Evolutionary conservation across 495 filamentous ascomycete species (phyloP).

Genomic region (Penicillium soppii): DNA sequence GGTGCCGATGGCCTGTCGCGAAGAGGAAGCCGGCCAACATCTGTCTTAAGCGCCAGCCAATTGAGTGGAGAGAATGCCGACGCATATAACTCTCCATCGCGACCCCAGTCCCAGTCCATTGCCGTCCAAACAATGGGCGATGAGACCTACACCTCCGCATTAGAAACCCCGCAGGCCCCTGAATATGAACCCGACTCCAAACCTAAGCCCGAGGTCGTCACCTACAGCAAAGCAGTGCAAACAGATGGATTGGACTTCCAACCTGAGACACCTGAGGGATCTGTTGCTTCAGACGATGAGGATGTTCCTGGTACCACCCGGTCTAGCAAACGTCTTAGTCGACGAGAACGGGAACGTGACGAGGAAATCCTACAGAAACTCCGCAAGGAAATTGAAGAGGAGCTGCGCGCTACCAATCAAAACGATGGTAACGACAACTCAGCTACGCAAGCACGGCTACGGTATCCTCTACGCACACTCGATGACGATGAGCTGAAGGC

Average conservation of each 20-base stretch:
- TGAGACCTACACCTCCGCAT: conserved; percentile 64
- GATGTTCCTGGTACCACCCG: conserved; percentile 48
- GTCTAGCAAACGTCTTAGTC: conserved; percentile 64
- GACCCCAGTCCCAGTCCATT: conserved; percentile 45
- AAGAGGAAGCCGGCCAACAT: conserved; percentile 78
- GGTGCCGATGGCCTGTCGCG: conserved; percentile 61
- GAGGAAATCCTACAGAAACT: conserved; percentile 86
- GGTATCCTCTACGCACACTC: conserved; percentile 79
- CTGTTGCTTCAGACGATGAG: conserved; percentile 68
- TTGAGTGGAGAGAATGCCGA: conserved; percentile 71
- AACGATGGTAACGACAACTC: conserved; percentile 49
- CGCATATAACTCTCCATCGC: conserved; percentile 30
- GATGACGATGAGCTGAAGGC: conserved; percentile 85
- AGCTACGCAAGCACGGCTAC: conserved; percentile 44
- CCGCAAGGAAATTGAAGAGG: conserved; percentile 87
- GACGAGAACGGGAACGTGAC: conserved; percentile 74
- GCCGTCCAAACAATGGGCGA: conserved; percentile 70
- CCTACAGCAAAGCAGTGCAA: conserved; percentile 95
- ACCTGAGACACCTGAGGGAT: conserved; percentile 49
- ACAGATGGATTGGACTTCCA: conserved; percentile 52
- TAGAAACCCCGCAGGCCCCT: conserved; percentile 69
- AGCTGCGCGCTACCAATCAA: conserved; percentile 68
- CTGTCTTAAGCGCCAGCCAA: conserved; percentile 73
- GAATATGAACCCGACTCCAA: conserved; percentile 72
- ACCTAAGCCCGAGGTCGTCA: conserved; percentile 75